Percentiles rank a stretch among this genome's conserved stretches.
These are phyloP conservation scores for Petunia axillaris DNA, from an alignment of 257 asterid species.

Conservation along the genomic window DNA sequence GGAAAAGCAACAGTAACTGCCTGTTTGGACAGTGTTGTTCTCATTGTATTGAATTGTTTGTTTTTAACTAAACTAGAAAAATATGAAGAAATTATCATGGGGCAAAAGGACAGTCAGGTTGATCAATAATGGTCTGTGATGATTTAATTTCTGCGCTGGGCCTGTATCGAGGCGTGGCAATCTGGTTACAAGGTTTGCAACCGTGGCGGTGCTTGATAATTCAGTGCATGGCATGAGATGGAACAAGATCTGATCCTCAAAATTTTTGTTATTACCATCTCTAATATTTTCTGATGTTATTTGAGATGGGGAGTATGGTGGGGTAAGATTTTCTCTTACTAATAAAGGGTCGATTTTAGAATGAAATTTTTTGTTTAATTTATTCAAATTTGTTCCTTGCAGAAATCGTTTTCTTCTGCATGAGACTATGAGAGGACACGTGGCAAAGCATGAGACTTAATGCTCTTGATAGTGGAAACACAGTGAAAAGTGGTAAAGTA, in stretches of 20 bases:
- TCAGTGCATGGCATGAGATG: not conserved
- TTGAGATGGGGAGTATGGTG: too few species aligned
- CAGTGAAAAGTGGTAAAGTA: too few species aligned
- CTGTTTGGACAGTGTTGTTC: not conserved
- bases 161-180: slow-evolving; percentile 17
- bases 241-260: slow-evolving; percentile 5
- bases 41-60: not conserved
- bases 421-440: too few species aligned
- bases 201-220: not conserved
- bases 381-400: too few species aligned
- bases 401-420: too few species aligned
- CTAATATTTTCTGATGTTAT: not conserved
- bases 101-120: not conserved
- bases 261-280: not conserved
- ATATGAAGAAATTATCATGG: not conserved
- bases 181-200: not conserved
- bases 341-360: too few species aligned
- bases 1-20: too few species aligned
- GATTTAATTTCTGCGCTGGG: not conserved
- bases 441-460: too few species aligned
- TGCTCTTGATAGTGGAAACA: too few species aligned
- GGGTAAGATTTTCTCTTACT: too few species aligned
- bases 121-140: not conserved
- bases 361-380: too few species aligned
- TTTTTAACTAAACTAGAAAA: not conserved